Percentiles rank a stretch among this genome's conserved stretches.
These are phyloP conservation scores for Pythium volutum DNA, from an alignment of 352 stramenopile genomes.

Conservation along the genomic window DNA sequence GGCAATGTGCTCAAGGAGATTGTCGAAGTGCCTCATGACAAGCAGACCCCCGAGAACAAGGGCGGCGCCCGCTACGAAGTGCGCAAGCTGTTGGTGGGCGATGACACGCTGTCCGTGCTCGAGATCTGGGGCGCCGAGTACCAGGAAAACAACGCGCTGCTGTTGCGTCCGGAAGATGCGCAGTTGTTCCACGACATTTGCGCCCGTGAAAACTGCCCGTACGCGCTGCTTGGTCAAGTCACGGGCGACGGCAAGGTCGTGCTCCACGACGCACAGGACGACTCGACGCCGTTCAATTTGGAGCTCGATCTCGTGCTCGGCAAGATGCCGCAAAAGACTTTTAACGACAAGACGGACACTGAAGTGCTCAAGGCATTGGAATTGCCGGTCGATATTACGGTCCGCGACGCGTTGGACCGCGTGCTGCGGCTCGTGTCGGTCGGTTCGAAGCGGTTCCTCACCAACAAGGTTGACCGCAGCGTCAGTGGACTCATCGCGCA, in stretches of 20 bases:
- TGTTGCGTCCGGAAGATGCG: slow-evolving; percentile 90
- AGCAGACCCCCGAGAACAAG: slow-evolving; percentile 87
- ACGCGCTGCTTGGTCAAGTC: slow-evolving; percentile 94
- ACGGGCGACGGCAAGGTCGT: slow-evolving; percentile 96
- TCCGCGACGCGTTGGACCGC: slow-evolving; percentile 90
- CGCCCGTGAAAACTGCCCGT: slow-evolving; percentile 96
- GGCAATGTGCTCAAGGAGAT: slow-evolving; percentile 99
- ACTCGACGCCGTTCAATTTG: slow-evolving; percentile 95
- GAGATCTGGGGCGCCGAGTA: slow-evolving; percentile 99
- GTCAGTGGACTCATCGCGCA: slow-evolving; percentile 98
- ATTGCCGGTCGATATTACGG: slow-evolving; percentile 88
- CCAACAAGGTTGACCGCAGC: slow-evolving; percentile 96
- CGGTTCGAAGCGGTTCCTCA: slow-evolving; percentile 98
- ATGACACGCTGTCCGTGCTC: slow-evolving; percentile 97
- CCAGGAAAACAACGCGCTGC: slow-evolving; percentile 98
- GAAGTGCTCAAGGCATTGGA: slow-evolving; percentile 52
- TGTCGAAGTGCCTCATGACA: slow-evolving; percentile 85
- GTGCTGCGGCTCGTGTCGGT: slow-evolving; percentile 96
- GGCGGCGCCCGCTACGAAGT: slow-evolving; percentile 93
- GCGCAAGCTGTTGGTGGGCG: slow-evolving; percentile 94
- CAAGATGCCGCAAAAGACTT: slow-evolving; percentile 99
- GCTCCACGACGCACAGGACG: slow-evolving; percentile 94
- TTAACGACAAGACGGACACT: slow-evolving; percentile 83
- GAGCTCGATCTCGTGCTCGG: slow-evolving; percentile 97
- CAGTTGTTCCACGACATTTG: slow-evolving; percentile 95